Conservation (phyloP, 495 filamentous ascomycete species). For the Neurospora sp. region DNA sequence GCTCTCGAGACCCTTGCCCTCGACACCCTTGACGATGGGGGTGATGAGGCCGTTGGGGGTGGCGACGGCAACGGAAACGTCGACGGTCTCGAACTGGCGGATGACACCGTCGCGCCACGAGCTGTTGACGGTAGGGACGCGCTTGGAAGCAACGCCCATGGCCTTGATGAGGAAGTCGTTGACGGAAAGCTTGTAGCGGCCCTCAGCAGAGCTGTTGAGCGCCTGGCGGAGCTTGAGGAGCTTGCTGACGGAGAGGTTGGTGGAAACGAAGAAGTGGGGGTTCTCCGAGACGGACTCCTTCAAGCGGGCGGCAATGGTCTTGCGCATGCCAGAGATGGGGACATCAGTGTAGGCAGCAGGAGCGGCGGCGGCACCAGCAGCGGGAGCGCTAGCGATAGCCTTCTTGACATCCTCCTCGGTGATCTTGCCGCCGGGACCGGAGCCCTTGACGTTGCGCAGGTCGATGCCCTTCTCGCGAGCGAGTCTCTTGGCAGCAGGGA, state of each 20-base stretch:
- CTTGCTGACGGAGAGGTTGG: constrained; percentile 80
- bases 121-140: constrained; percentile 92
- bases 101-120: constrained; percentile 86
- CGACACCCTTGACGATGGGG: constrained; percentile 84
- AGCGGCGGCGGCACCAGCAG: constrained; percentile 36
- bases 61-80: constrained; percentile 89
- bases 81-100: constrained; percentile 82
- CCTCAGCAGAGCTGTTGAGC: constrained; percentile 77
- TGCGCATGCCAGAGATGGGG: constrained; percentile 86
- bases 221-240: constrained; percentile 92
- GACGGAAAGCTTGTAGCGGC: constrained; percentile 96
- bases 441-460: constrained; percentile 74
- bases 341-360: constrained; percentile 71
- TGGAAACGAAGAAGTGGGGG: constrained; percentile 95
- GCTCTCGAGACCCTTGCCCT: constrained; percentile 68
- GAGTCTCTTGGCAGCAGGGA: constrained; percentile 65
- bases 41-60: constrained; percentile 95
- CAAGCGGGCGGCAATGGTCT: constrained; percentile 88
- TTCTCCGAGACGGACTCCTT: constrained; percentile 83
- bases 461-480: constrained; percentile 80
- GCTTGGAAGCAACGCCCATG: constrained; percentile 73
- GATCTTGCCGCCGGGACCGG: constrained; percentile 75
- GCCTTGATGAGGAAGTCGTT: constrained; percentile 99
- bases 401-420: constrained; percentile 93
- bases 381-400: constrained; percentile 28